Base-by-base conservation (phyloP, 1,284 basidiomycete species). In the Pascua sp. region DNA sequence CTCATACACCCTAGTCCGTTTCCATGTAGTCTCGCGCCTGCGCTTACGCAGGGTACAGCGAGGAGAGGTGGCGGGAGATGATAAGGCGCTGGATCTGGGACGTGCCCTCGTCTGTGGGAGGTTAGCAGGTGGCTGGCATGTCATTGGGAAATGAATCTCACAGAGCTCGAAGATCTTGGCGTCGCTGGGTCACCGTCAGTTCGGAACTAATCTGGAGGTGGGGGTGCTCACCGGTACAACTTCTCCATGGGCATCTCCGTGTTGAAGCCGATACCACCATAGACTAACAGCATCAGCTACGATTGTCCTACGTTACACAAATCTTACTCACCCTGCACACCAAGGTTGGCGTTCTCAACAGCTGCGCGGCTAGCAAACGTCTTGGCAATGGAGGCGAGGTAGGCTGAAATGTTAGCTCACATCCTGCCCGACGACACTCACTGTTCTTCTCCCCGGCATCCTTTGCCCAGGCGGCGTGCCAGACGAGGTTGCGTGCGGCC, bases 341-440 rank as follows among this genome's bases (percentile, higher is more conserved):
- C 81, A 18, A 77, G 66, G 61, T 81, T 79, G 15, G 80, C 76
- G 60, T 81, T 81, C 43, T 75, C 69, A 0, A 81, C 78, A 0
- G 80, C 80, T 2, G 75, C 67, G 55, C 73, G 70, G 38, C 72
- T 72, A 0, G 82, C 81, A 36, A 80, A 69, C 15, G 76, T 77
- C 65, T 83, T 83, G 39, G 82, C 81, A 69, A 83, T 80, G 13
- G 79, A 81, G 2, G 82, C 81, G 59, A 79, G 79, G 73, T 81
- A 82, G 1, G 81, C 76, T 77, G 51, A 8, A 18, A 12, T 8
- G 56, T 60, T 13, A 59, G 54, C 38, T 40, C 15, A 36, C n/a
- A 18, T 36, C 15, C 13, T 32, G 15, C 3, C 4, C 32, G 40
- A 18, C 13, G n/a, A 12, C 11, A 66, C 75, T 38, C 38, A 77